Evolutionary conservation across 495 filamentous ascomycete genomes (phyloP), one percentile per base, ranked within the genome.

Genomic region (Penicillium ochrochloron): DNA sequence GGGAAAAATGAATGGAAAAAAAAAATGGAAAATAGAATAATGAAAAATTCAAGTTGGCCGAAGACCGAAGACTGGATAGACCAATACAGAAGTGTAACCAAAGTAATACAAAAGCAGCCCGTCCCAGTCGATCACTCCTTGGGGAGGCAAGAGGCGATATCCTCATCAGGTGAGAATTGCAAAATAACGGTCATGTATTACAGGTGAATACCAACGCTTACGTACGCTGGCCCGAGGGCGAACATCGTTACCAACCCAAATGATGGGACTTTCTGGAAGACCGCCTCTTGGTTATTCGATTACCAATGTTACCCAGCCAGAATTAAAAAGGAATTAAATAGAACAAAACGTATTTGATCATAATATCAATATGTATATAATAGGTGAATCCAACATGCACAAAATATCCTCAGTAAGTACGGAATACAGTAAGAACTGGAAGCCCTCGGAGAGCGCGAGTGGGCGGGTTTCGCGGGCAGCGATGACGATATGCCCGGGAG

Each of bases 121-220:
- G 48, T 31, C 15, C 14, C 48, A 10, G 48, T 27, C 48, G 48
- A 52, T 52, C 48, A 31, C 15, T 31, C 5, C 46, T 76, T 58
- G 62, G 71, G 69, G 70, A 70, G 76, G 75, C 72, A 73, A 77
- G 72, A 70, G 64, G 66, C 66, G 60, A 65, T 37, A 57, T 59
- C 54, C 33, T 37, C 56, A 66, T 60, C 61, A 54, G 34, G 62
- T 64, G 42, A 51, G 34, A 50, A 58, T 35, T 61, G 41, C 27
- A 59, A 46, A 56, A 62, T n/a, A 1, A 37, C 53, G 33, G 53
- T 37, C 1, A 11, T 48, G 8, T 29, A 52, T 52, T 52, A 52
- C 48, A 14, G 1, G 1, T 11, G 25, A 3, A 29, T 52, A 52
- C 27, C 2, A 23, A n/a, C 3, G 17, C 53, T 56, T 56, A 56